Percentiles rank a stretch among this genome's conserved stretches.
Conservation (phyloP, 129 eudicot species). For the Artemisia tridentata region DNA sequence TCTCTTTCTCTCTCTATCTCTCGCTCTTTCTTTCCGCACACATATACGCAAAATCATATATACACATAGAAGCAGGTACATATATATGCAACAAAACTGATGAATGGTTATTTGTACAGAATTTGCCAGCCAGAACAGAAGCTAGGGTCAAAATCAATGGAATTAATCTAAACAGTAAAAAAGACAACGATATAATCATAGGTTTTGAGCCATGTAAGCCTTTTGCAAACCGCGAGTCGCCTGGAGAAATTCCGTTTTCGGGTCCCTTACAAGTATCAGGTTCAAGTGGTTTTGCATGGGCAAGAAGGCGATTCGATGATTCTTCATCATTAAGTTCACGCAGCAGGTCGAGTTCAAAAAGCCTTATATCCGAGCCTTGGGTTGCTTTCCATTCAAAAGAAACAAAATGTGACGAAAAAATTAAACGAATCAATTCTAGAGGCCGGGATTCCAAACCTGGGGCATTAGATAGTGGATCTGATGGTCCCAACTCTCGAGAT, state of each 20-base stretch:
- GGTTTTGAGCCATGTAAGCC: conserved; percentile 55
- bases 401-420: conserved; percentile 35
- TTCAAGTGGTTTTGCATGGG: conserved; percentile 99
- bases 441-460: conserved; percentile 53
- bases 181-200: conserved; percentile 45
- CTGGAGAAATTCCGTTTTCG: conserved; percentile 63
- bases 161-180: conserved; percentile 24
- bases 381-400: conserved; percentile 46
- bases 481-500: conserved; percentile 77
- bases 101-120: conserved; percentile 37
- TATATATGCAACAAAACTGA: conserved; percentile 12
- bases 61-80: neutral
- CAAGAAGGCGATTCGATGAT: conserved; percentile 67
- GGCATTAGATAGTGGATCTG: conserved; percentile 62
- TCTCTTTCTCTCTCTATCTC: conserved; percentile 36
- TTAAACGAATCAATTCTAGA: conserved; percentile 40
- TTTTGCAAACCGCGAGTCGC: conserved; percentile 56
- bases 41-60: neutral
- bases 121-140: conserved; percentile 49
- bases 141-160: conserved; percentile 42
- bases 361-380: conserved; percentile 58
- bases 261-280: conserved; percentile 89
- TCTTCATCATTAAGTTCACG: conserved; percentile 57
- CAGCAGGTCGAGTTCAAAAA: conserved; percentile 81
- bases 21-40: conserved; percentile 4